These are phyloP conservation scores for Capronia coronata DNA, from an alignment of 2,329 filamentous ascomycete genomes.

Conservation along the genomic window DNA sequence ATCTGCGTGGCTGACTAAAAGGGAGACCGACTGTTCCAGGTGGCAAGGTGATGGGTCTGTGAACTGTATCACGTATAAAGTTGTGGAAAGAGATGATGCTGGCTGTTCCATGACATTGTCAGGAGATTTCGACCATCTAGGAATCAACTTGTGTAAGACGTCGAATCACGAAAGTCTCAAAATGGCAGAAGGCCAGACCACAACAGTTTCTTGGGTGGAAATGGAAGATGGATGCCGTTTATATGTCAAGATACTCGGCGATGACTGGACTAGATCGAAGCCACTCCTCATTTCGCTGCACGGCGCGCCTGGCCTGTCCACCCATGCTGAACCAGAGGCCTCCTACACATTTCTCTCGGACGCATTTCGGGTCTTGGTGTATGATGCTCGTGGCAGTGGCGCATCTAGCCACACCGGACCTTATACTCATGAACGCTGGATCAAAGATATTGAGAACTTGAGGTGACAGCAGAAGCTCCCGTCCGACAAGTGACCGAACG, in stretches of 20 bases:
- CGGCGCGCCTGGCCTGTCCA: slow-evolving; percentile 11
- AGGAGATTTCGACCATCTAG: no score
- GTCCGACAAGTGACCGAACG: no score
- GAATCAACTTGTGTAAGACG: no score
- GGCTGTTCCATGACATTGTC: no score
- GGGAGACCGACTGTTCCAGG: no score
- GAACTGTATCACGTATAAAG: no score
- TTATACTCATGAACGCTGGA: slow-evolving; percentile 17
- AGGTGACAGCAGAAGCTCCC: slow-evolving; percentile 4
- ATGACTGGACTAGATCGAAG: not conserved
- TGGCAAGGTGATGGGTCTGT: no score
- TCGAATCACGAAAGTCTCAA: no score
- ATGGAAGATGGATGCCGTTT: slow-evolving; percentile 16
- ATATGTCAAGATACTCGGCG: slow-evolving; percentile 11
- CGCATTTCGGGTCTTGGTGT: slow-evolving; percentile 15
- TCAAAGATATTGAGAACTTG: slow-evolving; percentile 15
- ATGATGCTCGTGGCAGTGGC: slow-evolving; percentile 17
- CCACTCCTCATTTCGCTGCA: slow-evolving; percentile 18
- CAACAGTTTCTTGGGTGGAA: no score
- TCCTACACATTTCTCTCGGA: slow-evolving; percentile 5
- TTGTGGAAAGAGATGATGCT: no score
- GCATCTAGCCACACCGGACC: slow-evolving; percentile 5
- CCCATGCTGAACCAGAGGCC: slow-evolving; percentile 10
- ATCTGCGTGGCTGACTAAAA: no score
- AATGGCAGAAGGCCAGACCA: no score